Percentiles rank a stretch among this genome's conserved stretches.
phyloP scores from a whole-genome alignment of 2,329 filamentous ascomycete genomes.

The Mycosphaerelloides madeirae region DNA sequence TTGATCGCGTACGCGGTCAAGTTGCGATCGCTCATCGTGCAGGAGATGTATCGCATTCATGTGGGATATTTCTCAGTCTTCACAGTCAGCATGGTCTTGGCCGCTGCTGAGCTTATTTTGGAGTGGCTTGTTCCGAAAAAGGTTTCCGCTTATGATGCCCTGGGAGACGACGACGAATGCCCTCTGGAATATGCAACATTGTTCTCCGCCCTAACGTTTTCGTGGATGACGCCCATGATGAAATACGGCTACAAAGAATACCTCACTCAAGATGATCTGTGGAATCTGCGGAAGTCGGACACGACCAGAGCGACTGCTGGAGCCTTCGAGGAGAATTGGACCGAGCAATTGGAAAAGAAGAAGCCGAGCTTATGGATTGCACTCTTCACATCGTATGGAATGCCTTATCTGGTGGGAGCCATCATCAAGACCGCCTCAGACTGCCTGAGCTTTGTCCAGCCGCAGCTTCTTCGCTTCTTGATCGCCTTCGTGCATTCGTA shows the following conservation, averaged over 20 bases:
- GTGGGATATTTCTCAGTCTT: constrained; percentile 75
- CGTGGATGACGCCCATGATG: constrained; percentile 99
- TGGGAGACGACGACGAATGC: constrained; percentile 65
- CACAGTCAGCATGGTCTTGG: constrained; percentile 65
- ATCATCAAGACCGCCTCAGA: constrained; percentile 90
- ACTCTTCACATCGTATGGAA: constrained; percentile 76
- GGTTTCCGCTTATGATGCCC: constrained; percentile 61
- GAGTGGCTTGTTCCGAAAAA: constrained; percentile 87
- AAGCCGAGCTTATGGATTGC: constrained; percentile 81
- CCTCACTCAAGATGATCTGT: constrained; percentile 90
- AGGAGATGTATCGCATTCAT: constrained; percentile 62
- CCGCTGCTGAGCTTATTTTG: constrained; percentile 65
- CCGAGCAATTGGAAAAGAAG: constrained; percentile 65
- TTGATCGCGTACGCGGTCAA: constrained; percentile 75
- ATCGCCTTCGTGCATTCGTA: constrained; percentile 85
- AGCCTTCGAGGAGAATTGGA: constrained; percentile 71
- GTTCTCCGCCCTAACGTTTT: constrained; percentile 89
- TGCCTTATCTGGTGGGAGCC: constrained; percentile 74
- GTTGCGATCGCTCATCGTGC: constrained; percentile 77
- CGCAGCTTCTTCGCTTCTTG: constrained; percentile 78
- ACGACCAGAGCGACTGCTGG: constrained; percentile 69
- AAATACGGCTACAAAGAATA: constrained; percentile 86
- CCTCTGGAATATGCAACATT: constrained; percentile 87
- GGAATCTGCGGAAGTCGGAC: constrained; percentile 79
- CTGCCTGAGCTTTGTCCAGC: constrained; percentile 78